Base-by-base conservation (phyloP, 148 eudicot genomes). In the Rhododendron mucronatum region DNA sequence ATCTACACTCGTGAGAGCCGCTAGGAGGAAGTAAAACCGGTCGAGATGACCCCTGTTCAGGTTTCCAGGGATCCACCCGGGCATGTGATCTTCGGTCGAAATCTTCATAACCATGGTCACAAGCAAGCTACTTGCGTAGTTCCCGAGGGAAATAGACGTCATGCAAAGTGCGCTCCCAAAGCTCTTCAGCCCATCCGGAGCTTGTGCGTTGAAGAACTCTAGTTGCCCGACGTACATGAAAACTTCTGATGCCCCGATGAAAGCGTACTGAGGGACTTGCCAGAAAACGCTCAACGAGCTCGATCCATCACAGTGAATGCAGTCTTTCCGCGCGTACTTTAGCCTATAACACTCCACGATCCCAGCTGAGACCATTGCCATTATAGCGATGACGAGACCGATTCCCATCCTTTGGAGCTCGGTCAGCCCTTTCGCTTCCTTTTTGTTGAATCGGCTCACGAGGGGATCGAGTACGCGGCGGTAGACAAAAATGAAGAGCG, bases 371-470 rank as follows among this genome's bases (percentile, higher is more conserved):
- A 94, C 77, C 99, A 95, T 96, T 10, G 99, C 95, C 85, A 91
- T n/a, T 45, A 95, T 85, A 18, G 98, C 98, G 81, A 96, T 94
- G 21, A 95, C 89, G 5, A 95, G 91, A 0, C 99, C 99, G 1
- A 96, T 90, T 18, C 99, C 99, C 99, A 96, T 96, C 33, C 99
- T 89, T 35, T 96, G 99, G 26, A 96, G 95, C 88, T 96, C 94
- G 0, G 97, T 93, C 10, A 96, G 92, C n/a, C 98, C 96, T 81
- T 89, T 87, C 4, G 91, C 63, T 11, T 81, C 87, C 7, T 82
- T 92, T 83, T 91, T 91, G 59, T 88, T 93, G 82, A 95, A 47
- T 76, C 90, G 87, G 81, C 90, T 83, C 9, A 91, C 93, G 2
- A 92, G 53, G 0, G 99, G 99, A 83, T 92, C 92, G 4, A 96